Evolutionary conservation across 129 eudicot species (phyloP), one percentile per base, ranked within the genome.

Genomic region (Glebionis coronaria): DNA sequence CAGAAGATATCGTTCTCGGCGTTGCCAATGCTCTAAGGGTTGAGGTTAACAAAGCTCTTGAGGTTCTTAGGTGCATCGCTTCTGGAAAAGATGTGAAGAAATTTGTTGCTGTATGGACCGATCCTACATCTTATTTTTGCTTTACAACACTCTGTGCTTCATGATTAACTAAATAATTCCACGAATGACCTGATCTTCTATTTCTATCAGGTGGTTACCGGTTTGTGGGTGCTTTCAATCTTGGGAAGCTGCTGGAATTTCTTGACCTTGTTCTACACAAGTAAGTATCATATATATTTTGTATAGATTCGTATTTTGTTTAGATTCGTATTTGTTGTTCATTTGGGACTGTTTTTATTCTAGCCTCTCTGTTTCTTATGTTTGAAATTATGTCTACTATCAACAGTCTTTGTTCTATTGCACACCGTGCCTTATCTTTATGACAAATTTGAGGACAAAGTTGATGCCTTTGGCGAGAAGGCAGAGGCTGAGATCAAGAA

Each of bases 21-120:
- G 82, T 88, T 1, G 95, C 84, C 16, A 74, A 81, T 75, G 96
- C 89, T 49, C 31, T 93, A 44, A 86, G 89, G 72, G 68, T 65
- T 58, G 95, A 93, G 73, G 47, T 93, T 68, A 93, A 93, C 75
- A 47, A 61, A 20, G 90, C 80, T 47, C 64, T 93, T 45, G 84
- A 69, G 27, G 51, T 81, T 53, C 83, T 93, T 20, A 82, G 96
- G 38, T 74, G 71, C 45, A 72, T 93, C 72, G 96, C 98, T 44
- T 90, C 92, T 44, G 96, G 96, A 49, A 84, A 79, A 79, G 92
- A 93, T 59, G 63, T 86, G 74, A 93, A 88, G 84, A 86, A 84
- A 53, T 93, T 93, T 75, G 90, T 93, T 53, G 91, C 66, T 9
- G 98, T 93, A 84, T 52, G 95, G 79, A 28, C 44, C 8, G 12